Conservation (phyloP, 176 grass and related monocot species). For the Lolium perenne region DNA sequence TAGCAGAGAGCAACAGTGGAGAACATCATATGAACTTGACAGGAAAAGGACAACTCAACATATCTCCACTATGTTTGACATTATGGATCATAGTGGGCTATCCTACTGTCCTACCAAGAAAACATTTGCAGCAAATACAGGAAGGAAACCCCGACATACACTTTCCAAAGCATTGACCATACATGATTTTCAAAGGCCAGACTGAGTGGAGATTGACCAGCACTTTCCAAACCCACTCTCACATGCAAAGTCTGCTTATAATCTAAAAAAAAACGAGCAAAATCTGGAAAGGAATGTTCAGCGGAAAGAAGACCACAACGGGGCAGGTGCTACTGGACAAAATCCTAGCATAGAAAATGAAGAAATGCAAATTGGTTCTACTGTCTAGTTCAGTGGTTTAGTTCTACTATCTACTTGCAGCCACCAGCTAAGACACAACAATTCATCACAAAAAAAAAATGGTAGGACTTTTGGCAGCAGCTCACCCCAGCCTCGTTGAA, state of each 20-base stretch:
- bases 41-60: constrained; percentile 9
- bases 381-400: too few species aligned
- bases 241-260: background rate
- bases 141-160: constrained; percentile 42
- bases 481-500: too few species aligned
- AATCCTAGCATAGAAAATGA: background rate
- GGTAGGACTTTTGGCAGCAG: too few species aligned
- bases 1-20: constrained; percentile 24
- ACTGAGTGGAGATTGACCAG: constrained; percentile 43
- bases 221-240: constrained; percentile 47
- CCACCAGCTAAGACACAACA: too few species aligned
- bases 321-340: constrained; percentile 27
- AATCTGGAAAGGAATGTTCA: constrained; percentile 27
- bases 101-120: constrained; percentile 27
- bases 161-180: constrained; percentile 48
- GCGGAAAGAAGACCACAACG: constrained; percentile 42
- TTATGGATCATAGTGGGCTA: constrained; percentile 20
- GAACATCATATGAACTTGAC: constrained; percentile 20
- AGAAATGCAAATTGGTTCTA: background rate
- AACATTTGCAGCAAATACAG: constrained; percentile 33
- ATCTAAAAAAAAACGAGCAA: constrained; percentile 3
- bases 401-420: too few species aligned
- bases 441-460: too few species aligned
- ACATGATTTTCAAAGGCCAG: constrained; percentile 37
- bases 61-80: constrained; percentile 25